Base-by-base conservation (phyloP, 805 yeast genomes). In the Candida ovalis region DNA sequence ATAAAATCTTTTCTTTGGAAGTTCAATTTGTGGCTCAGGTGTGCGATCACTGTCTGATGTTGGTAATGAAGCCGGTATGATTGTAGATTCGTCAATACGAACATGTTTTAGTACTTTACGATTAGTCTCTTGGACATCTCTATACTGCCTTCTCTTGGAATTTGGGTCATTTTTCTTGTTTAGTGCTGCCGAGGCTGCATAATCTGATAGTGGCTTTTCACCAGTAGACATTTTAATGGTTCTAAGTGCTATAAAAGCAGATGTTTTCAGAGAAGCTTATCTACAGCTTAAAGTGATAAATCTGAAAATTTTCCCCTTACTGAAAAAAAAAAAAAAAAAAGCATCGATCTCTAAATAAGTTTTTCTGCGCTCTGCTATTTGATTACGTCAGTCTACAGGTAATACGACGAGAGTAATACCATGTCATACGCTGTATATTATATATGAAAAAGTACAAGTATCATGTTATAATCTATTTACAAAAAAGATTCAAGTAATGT, bases 1-100 rank as follows among this genome's bases (percentile, higher is more conserved):
- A 67, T 94, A 94, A 63, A 78, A 94, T 58, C 94, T 78, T 66
- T 94, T 86, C 61, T 82, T 78, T 44, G 97, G 97, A 44, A 90
- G 71, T 22, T 60, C 53, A 19, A 60, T 44, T 12, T 39, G 39
- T n/a, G 41, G 25, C 8, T 28, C 44, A 25, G 53, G 49, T 17
- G 49, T 48, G 23, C 56, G 56, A n/a, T 58, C 61, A 47, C 61
- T 52, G 23, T 57, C 49, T 13, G 37, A 27, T n/a, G 19, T 5
- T 7, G 24, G 49, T 22, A n/a, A 10, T 15, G 32, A 30, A 17
- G 55, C 27, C 38, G 50, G 43, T 15, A 46, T 47, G 10, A 56
- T 48, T 4, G 52, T 49, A 8, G 51, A 47, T 17, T 66, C 67
- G 27, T 71, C 78, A 47, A 79, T 70, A 36, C 73, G 63, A 13